Base-by-base conservation (phyloP, 2,329 filamentous ascomycete genomes). In the Phialophora expanda region DNA sequence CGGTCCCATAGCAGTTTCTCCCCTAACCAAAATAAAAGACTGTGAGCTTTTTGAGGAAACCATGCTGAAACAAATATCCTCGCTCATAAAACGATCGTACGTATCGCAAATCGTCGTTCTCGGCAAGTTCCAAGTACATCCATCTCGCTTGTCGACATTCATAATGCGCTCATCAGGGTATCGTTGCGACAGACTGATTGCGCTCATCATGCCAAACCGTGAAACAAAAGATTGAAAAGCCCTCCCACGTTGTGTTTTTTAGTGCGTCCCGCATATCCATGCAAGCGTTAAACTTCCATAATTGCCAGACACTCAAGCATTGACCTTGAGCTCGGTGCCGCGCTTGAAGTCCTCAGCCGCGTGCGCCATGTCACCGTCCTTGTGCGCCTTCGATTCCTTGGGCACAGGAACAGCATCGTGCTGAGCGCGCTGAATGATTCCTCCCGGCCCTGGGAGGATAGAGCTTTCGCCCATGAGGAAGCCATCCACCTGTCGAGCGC, bases 401-500 rank as follows among this genome's bases (percentile, higher is more conserved):
- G 66, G 41, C 38, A 55, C 62, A 6, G 78, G 79, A 41, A 82
- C 78, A 34, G 78, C 73, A 69, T 82, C 80, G 61, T 77, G 77
- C 74, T 77, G 92, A 80, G 88, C 88, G 61, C 89, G 89, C 83
- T 94, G 95, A 71, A 97, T 85, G 73, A 98, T 97, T 77, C 94
- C 94, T 76, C 94, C 94, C 38, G 93, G 96, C 62, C 96, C 90
- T 9, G 94, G 94, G 56, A 98, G 86, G 75, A 86, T 86, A 65
- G 91, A 93, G 75, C 87, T 83, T 61, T 81, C 86, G 69, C 90
- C 87, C 79, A 91, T 91, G 53, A 98, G 89, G 84, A 87, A 97
- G 60, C 92, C 79, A 78, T 98, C 94, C 64, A 97, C 90, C 79
- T 98, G 93, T 69, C 94, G 90, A 74, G 94, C 94, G 73, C 90